Conservation (phyloP, 2,329 filamentous ascomycete species). For the Thermothelomyces thermophilus region DNA sequence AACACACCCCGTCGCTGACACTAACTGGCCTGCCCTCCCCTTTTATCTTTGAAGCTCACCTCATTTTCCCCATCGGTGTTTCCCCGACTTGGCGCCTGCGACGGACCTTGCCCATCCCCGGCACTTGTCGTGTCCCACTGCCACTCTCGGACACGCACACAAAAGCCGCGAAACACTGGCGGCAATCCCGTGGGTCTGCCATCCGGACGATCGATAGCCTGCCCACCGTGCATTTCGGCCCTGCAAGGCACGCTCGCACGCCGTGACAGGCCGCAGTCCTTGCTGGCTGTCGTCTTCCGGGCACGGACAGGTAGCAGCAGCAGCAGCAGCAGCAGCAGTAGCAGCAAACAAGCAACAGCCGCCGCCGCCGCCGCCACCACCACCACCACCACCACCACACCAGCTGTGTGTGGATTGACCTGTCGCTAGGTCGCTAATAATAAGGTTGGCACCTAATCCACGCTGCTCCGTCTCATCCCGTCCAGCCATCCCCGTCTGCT, state of each 20-base stretch:
- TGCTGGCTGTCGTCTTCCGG: conserved; percentile 4
- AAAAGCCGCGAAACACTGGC: conserved; percentile 17
- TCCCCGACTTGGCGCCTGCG: conserved; percentile 11
- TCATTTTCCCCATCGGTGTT: not conserved
- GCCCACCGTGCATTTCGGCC: conserved; percentile 11
- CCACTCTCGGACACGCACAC: conserved; percentile 3
- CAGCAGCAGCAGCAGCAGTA: too few species aligned
- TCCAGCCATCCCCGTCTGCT: conserved; percentile 4
- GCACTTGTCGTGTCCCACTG: conserved; percentile 14
- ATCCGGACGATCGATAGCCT: conserved; percentile 19
- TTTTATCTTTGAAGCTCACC: conserved; percentile 1
- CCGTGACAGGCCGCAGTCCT: conserved; percentile 13
- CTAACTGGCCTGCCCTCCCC: not conserved
- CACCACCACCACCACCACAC: too few species aligned
- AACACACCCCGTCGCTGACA: conserved; percentile 5
- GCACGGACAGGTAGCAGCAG: too few species aligned
- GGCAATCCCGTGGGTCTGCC: conserved; percentile 19
- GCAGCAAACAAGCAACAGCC: too few species aligned
- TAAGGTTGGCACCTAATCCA: conserved; percentile 6
- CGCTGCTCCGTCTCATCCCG: not conserved
- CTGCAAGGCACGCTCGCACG: conserved; percentile 4
- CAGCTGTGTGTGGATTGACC: not conserved
- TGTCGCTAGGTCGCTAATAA: not conserved
- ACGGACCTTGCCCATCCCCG: conserved; percentile 12
- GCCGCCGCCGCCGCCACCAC: too few species aligned